Evolutionary conservation across 1,139 yeast species (phyloP).

Genomic region (Hansenula lynferdii): DNA sequence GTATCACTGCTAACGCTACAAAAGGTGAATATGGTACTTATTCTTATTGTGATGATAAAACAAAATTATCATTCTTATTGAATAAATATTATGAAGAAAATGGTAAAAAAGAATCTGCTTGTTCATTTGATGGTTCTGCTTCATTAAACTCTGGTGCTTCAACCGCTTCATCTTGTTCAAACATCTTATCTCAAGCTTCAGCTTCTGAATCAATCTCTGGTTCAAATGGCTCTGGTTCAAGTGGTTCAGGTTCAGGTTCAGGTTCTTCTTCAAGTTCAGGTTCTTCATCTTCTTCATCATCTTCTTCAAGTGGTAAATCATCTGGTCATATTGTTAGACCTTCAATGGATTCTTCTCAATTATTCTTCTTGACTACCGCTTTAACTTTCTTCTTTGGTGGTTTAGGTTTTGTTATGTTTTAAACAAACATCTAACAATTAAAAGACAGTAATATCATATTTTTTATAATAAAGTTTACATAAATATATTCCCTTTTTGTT

Average conservation of each 20-base stretch:
- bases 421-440: background rate
- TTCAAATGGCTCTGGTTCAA: conserved; percentile 32
- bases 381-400: conserved; percentile 17
- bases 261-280: conserved; percentile 21
- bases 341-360: conserved; percentile 21
- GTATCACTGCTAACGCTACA: conserved; percentile 54
- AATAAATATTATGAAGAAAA: conserved; percentile 58
- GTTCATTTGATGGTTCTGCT: conserved; percentile 69
- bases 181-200: conserved; percentile 39
- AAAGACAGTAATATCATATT: background rate
- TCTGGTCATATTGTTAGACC: conserved; percentile 16
- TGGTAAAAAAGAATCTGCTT: conserved; percentile 41
- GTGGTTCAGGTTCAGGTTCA: conserved; percentile 28
- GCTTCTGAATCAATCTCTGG: conserved; percentile 28
- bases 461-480: too few species aligned
- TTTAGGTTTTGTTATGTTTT: conserved; percentile 14
- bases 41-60: conserved; percentile 60
- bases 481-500: background rate
- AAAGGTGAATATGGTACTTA: conserved; percentile 57
- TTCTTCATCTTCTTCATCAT: conserved; percentile 13
- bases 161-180: conserved; percentile 48
- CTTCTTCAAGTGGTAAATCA: conserved; percentile 11
- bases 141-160: conserved; percentile 40
- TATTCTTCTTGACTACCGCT: conserved; percentile 10
- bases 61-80: conserved; percentile 57